Evolutionary conservation across 306 rosid genomes (phyloP).

Genomic region (Lagenaria siceraria): DNA sequence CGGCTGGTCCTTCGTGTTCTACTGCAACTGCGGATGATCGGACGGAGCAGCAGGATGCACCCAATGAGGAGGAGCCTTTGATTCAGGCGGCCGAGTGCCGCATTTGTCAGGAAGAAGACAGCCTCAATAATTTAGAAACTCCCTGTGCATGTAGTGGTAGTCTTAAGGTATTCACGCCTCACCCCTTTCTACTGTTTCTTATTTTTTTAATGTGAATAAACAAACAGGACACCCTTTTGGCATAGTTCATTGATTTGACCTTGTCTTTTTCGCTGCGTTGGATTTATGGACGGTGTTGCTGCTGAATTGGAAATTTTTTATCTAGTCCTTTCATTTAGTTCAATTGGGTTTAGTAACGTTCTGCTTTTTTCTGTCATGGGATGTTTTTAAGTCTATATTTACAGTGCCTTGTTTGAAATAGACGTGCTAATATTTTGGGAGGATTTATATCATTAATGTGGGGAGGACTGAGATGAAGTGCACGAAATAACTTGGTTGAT

Average conservation of each 20-base stretch:
- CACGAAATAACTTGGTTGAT: not conserved
- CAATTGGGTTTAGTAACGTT: not conserved
- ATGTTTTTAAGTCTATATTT: not conserved
- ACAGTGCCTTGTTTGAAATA: not conserved
- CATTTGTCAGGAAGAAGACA: conserved; percentile 58
- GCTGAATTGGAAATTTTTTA: not conserved
- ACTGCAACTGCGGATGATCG: conserved; percentile 7
- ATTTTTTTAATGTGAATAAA: not conserved
- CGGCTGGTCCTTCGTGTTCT: not conserved
- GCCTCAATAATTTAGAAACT: conserved; percentile 31
- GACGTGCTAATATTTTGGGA: not conserved
- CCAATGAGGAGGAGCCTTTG: conserved; percentile 32
- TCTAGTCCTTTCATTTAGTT: not conserved
- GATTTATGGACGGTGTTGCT: not conserved
- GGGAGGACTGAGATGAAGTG: not conserved
- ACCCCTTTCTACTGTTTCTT: too few species aligned
- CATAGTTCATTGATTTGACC: not conserved
- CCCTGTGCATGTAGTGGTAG: conserved; percentile 65
- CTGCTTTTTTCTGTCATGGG: not conserved
- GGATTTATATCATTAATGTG: not conserved
- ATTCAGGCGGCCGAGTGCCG: conserved; percentile 45
- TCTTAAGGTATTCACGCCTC: conserved; percentile 24
- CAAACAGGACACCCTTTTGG: not conserved
- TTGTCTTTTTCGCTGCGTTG: not conserved
- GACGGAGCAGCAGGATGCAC: conserved; percentile 20